phyloP scores from a whole-genome alignment of 2,329 filamentous ascomycete species.

The Cadophora gregata region DNA sequence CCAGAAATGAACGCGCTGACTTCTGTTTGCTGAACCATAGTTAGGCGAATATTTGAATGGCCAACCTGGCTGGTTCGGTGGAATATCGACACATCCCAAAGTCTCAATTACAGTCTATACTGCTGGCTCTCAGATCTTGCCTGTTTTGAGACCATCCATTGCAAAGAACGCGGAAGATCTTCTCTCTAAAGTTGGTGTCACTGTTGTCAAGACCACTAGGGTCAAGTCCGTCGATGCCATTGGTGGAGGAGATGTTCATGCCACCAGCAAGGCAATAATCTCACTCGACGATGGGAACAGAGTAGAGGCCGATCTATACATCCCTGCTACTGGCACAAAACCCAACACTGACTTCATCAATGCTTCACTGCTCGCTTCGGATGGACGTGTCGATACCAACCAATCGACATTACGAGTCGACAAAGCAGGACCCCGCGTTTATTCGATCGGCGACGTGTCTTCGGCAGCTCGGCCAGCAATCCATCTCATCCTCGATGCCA shows the following conservation, averaged over 20 bases:
- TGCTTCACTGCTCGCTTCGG: constrained; percentile 40
- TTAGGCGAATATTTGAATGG: constrained; percentile 59
- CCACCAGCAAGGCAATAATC: constrained; percentile 44
- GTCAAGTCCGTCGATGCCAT: constrained; percentile 46
- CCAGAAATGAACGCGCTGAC: too few species aligned
- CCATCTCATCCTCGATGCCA: constrained; percentile 49
- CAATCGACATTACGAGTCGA: constrained; percentile 47
- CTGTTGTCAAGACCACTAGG: constrained; percentile 49
- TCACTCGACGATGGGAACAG: constrained; percentile 49
- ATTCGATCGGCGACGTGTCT: constrained; percentile 54
- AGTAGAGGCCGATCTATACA: constrained; percentile 54
- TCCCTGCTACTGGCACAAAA: constrained; percentile 51
- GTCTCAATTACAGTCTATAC: constrained; percentile 54
- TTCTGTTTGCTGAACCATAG: too few species aligned
- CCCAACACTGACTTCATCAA: constrained; percentile 51
- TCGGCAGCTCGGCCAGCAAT: constrained; percentile 49
- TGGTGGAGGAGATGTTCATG: constrained; percentile 40
- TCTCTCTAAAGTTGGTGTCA: constrained; percentile 54
- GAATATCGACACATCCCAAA: constrained; percentile 44
- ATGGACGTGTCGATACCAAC: constrained; percentile 50
- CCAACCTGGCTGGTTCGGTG: constrained; percentile 47
- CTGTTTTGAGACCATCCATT: constrained; percentile 47
- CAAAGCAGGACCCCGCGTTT: constrained; percentile 48
- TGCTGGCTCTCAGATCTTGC: constrained; percentile 48
- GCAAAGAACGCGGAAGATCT: constrained; percentile 50